Percentiles rank a stretch among this genome's conserved stretches.
Evolutionary conservation across 2,329 filamentous ascomycete species (phyloP).

Genomic region (Fusarium musae): DNA sequence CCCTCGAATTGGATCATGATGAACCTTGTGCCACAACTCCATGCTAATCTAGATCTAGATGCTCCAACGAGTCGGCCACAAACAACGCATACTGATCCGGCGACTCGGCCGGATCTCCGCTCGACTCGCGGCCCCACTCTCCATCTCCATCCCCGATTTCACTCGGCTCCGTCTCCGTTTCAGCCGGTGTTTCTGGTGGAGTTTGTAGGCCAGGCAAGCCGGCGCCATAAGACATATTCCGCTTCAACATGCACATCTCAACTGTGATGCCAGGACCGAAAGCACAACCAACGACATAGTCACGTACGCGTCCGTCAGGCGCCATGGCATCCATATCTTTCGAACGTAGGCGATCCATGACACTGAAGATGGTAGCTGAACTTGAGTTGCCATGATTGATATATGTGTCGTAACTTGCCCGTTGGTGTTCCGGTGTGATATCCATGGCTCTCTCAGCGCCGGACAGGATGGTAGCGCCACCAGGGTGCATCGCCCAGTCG

Average conservation of each 20-base stretch:
- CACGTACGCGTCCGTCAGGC: slow-evolving; percentile 59
- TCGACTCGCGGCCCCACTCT: slow-evolving; percentile 29
- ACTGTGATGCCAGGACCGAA: slow-evolving; percentile 77
- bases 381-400: slow-evolving; percentile 75
- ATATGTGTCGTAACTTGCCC: slow-evolving; percentile 76
- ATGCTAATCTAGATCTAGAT: slow-evolving; percentile 43
- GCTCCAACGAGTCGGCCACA: slow-evolving; percentile 37
- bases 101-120: slow-evolving; percentile 22
- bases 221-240: slow-evolving; percentile 44
- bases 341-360: slow-evolving; percentile 69
- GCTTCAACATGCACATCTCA: slow-evolving; percentile 74
- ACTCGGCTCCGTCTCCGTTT: slow-evolving; percentile 63
- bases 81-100: slow-evolving; percentile 34
- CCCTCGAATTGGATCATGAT: neutral
- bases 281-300: slow-evolving; percentile 73
- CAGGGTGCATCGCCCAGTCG: slow-evolving; percentile 80
- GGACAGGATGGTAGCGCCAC: slow-evolving; percentile 73
- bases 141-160: slow-evolving; percentile 56
- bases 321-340: slow-evolving; percentile 70
- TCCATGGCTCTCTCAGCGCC: slow-evolving; percentile 69
- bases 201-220: slow-evolving; percentile 57
- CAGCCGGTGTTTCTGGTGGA: slow-evolving; percentile 66
- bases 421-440: slow-evolving; percentile 71
- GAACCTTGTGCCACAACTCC: neutral
- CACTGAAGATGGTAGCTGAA: slow-evolving; percentile 75